These are phyloP conservation scores for Cercospora sesami DNA, from an alignment of 2,329 filamentous ascomycete species.

Conservation along the genomic window DNA sequence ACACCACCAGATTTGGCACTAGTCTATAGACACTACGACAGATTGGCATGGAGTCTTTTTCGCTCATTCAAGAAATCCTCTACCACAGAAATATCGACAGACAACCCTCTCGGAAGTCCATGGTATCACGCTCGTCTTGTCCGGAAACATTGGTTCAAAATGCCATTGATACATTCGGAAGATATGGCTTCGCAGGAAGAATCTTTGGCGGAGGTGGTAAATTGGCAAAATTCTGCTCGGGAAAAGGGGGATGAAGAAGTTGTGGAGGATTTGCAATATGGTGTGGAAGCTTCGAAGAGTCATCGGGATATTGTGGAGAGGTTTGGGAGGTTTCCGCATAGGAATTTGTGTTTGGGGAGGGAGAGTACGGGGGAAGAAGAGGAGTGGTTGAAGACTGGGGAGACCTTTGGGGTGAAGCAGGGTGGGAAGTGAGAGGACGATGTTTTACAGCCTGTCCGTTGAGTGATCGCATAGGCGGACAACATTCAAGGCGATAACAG, in stretches of 20 bases:
- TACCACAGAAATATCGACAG: background rate
- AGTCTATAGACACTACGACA: conserved; percentile 59
- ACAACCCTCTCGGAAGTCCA: conserved; percentile 17
- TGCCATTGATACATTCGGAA: conserved; percentile 63
- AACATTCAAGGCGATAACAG: background rate
- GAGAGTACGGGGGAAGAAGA: conserved; percentile 53
- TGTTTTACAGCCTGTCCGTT: background rate
- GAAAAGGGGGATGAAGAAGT: conserved; percentile 39
- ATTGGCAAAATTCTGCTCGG: conserved; percentile 30
- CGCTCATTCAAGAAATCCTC: conserved; percentile 9
- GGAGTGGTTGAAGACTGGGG: conserved; percentile 50
- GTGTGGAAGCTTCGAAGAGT: conserved; percentile 45
- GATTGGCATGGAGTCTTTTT: conserved; percentile 46
- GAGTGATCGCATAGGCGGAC: background rate
- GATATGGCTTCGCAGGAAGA: conserved; percentile 48
- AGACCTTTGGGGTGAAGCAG: conserved; percentile 45
- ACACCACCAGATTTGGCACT: conserved; percentile 45
- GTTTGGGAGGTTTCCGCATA: conserved; percentile 62
- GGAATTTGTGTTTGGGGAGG: conserved; percentile 55
- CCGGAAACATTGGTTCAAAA: conserved; percentile 58
- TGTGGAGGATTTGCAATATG: conserved; percentile 35
- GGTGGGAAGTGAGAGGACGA: background rate
- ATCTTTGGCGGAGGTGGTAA: conserved; percentile 30
- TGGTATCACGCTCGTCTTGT: conserved; percentile 25
- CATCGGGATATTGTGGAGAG: conserved; percentile 54